Percentiles rank a stretch among this genome's conserved stretches.
Evolutionary conservation across 2,329 filamentous ascomycete species (phyloP).

Genomic region (Lojkania enalia): DNA sequence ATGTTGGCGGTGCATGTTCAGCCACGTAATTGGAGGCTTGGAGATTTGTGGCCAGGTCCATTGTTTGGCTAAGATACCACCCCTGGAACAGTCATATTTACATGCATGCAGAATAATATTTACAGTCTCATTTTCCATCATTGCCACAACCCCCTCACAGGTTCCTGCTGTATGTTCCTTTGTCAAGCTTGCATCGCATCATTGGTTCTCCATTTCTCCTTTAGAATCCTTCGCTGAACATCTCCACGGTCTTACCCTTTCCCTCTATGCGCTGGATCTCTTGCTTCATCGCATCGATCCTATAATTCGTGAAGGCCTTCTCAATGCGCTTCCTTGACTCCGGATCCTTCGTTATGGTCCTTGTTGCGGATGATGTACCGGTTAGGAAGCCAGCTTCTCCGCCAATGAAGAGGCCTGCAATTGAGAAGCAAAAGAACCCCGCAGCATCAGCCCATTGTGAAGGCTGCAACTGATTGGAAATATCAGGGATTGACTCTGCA

Average conservation of each 20-base stretch:
- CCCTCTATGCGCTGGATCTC: slow-evolving; percentile 61
- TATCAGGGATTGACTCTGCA: slow-evolving; percentile 63
- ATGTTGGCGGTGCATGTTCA: no score
- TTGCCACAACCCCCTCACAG: no score
- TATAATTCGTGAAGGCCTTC: slow-evolving; percentile 64
- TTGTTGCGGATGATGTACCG: slow-evolving; percentile 59
- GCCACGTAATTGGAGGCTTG: no score
- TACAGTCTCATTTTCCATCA: no score
- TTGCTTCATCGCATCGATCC: slow-evolving; percentile 63
- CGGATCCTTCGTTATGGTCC: slow-evolving; percentile 58
- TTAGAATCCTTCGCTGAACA: slow-evolving; percentile 20
- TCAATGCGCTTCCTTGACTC: slow-evolving; percentile 62
- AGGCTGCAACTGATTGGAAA: slow-evolving; percentile 61
- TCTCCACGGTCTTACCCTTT: slow-evolving; percentile 34
- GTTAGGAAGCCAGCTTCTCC: slow-evolving; percentile 65
- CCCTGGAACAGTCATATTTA: no score
- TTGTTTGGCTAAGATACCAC: no score
- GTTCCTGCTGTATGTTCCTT: no score
- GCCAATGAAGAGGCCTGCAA: slow-evolving; percentile 65
- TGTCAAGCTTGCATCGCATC: neutral
- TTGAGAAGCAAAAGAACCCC: slow-evolving; percentile 64
- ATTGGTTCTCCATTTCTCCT: neutral
- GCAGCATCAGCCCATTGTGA: slow-evolving; percentile 62
- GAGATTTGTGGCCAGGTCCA: no score
- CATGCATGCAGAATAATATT: no score